These are phyloP conservation scores for Chloropicon primus DNA, from an alignment of 139 green algal genomes.

Conservation along the genomic window DNA sequence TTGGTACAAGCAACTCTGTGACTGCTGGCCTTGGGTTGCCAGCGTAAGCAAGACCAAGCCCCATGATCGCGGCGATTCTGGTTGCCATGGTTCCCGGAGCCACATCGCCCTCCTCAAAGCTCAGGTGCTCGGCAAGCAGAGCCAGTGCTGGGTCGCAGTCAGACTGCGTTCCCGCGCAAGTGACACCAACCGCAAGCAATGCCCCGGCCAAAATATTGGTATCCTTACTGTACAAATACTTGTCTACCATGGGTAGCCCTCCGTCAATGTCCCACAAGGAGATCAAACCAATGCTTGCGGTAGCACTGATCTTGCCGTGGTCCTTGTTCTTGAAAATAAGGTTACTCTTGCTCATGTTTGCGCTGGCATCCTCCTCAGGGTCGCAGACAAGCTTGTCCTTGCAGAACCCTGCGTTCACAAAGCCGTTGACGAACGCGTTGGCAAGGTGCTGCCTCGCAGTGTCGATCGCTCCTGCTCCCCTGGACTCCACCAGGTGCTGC, in stretches of 20 bases:
- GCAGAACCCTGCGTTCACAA: constrained; percentile 96
- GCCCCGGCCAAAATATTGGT: constrained; percentile 66
- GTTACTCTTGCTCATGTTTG: constrained; percentile 3
- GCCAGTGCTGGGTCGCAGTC: constrained; percentile 94
- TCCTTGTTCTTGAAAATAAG: constrained; percentile 91
- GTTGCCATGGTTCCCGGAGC: neutral
- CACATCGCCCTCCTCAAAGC: constrained; percentile 10
- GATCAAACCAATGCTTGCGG: constrained; percentile 59
- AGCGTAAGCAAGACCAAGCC: constrained; percentile 94
- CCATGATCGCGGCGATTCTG: constrained; percentile 68
- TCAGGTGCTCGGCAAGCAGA: constrained; percentile 80
- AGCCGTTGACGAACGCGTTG: constrained; percentile 91
- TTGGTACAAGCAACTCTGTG: constrained; percentile 35
- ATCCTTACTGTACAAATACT: constrained; percentile 91
- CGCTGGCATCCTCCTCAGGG: neutral
- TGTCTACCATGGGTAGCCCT: constrained; percentile 90
- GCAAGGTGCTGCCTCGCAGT: constrained; percentile 86
- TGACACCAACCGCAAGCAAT: constrained; percentile 82
- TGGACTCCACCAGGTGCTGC: constrained; percentile 53
- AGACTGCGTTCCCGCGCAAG: constrained; percentile 48
- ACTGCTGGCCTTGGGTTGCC: constrained; percentile 33
- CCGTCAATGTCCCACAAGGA: constrained; percentile 95
- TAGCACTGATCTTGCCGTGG: constrained; percentile 89
- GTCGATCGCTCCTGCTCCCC: constrained; percentile 44
- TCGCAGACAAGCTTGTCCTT: constrained; percentile 74